Conservation (phyloP, 169 alveolate genomes). For the Theileria annulata region DNA sequence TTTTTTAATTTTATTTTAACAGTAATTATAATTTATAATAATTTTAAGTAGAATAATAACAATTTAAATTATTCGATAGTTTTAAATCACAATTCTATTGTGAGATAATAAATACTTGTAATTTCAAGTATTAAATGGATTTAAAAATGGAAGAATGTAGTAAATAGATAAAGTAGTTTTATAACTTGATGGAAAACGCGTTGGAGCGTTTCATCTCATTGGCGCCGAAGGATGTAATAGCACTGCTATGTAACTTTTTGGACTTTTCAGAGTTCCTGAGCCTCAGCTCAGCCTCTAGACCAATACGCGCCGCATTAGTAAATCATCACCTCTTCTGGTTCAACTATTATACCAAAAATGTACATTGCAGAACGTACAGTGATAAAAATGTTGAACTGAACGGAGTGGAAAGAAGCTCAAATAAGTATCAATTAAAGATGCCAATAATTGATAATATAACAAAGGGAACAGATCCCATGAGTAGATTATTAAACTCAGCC, state of each 20-base stretch:
- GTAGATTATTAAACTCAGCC: slow-evolving; percentile 13
- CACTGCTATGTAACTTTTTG: slow-evolving; percentile 21
- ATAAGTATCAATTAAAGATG: slow-evolving; percentile 22
- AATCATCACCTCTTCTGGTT: slow-evolving; percentile 23
- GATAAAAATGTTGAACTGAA: neutral
- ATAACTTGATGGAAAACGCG: slow-evolving; percentile 18
- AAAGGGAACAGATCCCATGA: slow-evolving; percentile 7
- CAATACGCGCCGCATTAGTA: slow-evolving; percentile 25
- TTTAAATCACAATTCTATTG: no score
- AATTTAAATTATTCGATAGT: no score
- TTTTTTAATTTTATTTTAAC: no score
- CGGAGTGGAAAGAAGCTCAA: slow-evolving; percentile 10
- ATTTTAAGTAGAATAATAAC: no score
- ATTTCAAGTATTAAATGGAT: neutral
- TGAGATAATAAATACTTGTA: neutral
- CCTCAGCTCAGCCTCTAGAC: slow-evolving; percentile 29
- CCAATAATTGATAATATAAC: slow-evolving; percentile 7
- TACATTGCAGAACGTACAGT: slow-evolving; percentile 13
- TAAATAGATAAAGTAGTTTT: neutral
- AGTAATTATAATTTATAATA: no score
- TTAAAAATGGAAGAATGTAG: no score
- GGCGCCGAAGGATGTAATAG: slow-evolving; percentile 29
- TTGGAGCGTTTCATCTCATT: slow-evolving; percentile 12
- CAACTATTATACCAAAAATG: slow-evolving; percentile 16
- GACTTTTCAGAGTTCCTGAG: slow-evolving; percentile 54